Conservation (phyloP, 2,329 filamentous ascomycete species). For the Claviceps sp. region DNA sequence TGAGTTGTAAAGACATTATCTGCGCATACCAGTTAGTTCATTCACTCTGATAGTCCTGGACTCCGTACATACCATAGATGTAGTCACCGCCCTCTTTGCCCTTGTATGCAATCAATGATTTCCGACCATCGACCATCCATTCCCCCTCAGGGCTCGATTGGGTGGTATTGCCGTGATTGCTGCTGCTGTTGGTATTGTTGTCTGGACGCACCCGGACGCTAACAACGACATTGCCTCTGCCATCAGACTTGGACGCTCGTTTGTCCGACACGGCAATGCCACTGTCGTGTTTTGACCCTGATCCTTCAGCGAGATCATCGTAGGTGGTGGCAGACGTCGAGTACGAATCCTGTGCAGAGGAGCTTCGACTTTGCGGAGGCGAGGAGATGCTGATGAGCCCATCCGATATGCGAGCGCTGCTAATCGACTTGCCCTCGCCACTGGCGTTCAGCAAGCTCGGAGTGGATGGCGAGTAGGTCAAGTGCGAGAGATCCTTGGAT, state of each 20-base stretch:
- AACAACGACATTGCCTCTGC: slow-evolving; percentile 89
- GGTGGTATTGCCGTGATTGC: slow-evolving; percentile 22
- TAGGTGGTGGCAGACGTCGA: slow-evolving; percentile 82
- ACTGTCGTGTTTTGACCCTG: slow-evolving; percentile 18
- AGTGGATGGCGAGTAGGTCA: slow-evolving; percentile 35
- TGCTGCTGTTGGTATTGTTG: slow-evolving; percentile 25
- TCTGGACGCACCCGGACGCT: slow-evolving; percentile 90
- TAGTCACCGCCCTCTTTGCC: slow-evolving; percentile 90
- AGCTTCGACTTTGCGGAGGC: slow-evolving; percentile 77
- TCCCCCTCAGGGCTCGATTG: slow-evolving; percentile 57
- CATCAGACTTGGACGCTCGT: slow-evolving; percentile 46
- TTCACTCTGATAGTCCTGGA: too few species aligned
- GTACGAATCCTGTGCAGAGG: slow-evolving; percentile 84
- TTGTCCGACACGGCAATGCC: slow-evolving; percentile 24
- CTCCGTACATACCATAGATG: slow-evolving; percentile 56
- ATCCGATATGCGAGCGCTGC: slow-evolving; percentile 55
- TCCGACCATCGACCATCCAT: slow-evolving; percentile 82
- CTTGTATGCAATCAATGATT: slow-evolving; percentile 66
- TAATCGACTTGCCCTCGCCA: slow-evolving; percentile 62
- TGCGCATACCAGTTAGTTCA: slow-evolving; percentile 20
- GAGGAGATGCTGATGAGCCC: slow-evolving; percentile 66
- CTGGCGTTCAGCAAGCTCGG: slow-evolving; percentile 70
- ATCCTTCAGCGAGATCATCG: slow-evolving; percentile 58
- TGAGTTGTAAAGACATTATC: slow-evolving; percentile 94
- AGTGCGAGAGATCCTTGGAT: slow-evolving; percentile 38